phyloP scores from a whole-genome alignment of 1,284 basidiomycete genomes.

The Apiotrichum akiyoshidainum region DNA sequence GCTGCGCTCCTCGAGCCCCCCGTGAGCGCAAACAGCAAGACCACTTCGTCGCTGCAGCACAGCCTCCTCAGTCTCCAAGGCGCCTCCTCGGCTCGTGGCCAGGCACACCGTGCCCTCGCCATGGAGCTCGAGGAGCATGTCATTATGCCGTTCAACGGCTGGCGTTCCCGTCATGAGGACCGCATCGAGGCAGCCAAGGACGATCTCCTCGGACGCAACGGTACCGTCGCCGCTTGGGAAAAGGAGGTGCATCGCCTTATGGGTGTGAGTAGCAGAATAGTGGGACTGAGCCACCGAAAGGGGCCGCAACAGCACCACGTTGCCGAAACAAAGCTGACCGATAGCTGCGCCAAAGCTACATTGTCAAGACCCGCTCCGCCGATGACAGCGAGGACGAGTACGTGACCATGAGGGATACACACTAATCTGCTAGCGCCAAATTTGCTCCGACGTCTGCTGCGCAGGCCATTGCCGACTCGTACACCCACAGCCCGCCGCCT shows the following conservation, averaged over 20 bases:
- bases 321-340: slow-evolving; percentile 6
- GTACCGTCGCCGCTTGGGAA: slow-evolving; percentile 67
- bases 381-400: slow-evolving; percentile 90
- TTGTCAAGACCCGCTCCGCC: slow-evolving; percentile 71
- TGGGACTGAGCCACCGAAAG: slow-evolving; percentile 52
- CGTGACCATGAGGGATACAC: slow-evolving; percentile 38
- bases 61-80: slow-evolving; percentile 37
- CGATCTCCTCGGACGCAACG: slow-evolving; percentile 55
- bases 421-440: slow-evolving; percentile 59
- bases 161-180: slow-evolving; percentile 43
- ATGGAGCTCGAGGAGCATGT: slow-evolving; percentile 43
- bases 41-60: slow-evolving; percentile 42
- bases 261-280: slow-evolving; percentile 48
- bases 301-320: too few relatives aligned
- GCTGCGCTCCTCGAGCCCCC: slow-evolving; percentile 47
- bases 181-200: slow-evolving; percentile 37
- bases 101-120: slow-evolving; percentile 41
- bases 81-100: slow-evolving; percentile 36
- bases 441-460: slow-evolving; percentile 65
- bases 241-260: slow-evolving; percentile 49
- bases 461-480: slow-evolving; percentile 59
- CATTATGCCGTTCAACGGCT: slow-evolving; percentile 38
- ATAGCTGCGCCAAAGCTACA: slow-evolving; percentile 68
- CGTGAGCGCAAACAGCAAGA: slow-evolving; percentile 18
- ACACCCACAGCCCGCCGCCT: slow-evolving; percentile 68